Conservation (phyloP, 352 stramenopile genomes). For the Pythium aphanidermatum region DNA sequence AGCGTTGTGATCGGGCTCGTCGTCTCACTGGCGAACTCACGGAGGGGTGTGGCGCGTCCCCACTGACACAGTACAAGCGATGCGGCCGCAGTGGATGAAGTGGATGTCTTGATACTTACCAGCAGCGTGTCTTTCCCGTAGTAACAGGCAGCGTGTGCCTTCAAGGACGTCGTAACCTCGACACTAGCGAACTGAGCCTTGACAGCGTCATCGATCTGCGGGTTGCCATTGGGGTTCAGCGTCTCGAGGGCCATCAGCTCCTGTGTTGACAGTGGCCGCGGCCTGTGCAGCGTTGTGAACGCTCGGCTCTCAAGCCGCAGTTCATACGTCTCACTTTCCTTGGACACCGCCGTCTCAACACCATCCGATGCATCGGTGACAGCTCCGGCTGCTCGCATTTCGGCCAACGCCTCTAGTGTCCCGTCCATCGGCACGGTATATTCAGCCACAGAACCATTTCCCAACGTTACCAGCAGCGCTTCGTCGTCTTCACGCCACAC, state of each 20-base stretch:
- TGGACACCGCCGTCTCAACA: background rate
- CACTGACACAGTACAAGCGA: slow-evolving; percentile 32
- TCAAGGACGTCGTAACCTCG: slow-evolving; percentile 19
- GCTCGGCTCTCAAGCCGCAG: slow-evolving; percentile 34
- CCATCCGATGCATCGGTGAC: background rate
- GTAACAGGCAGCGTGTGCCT: slow-evolving; percentile 41
- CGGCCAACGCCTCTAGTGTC: slow-evolving; percentile 17
- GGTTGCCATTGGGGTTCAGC: slow-evolving; percentile 33
- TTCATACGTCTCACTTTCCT: slow-evolving; percentile 47
- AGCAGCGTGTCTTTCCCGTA: slow-evolving; percentile 31
- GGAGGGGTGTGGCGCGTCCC: slow-evolving; percentile 21
- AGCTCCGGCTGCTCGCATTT: slow-evolving; percentile 5
- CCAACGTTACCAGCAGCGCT: slow-evolving; percentile 62
- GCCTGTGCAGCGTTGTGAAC: slow-evolving; percentile 38
- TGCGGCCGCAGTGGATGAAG: slow-evolving; percentile 18
- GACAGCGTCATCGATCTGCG: slow-evolving; percentile 40
- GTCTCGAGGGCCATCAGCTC: slow-evolving; percentile 42
- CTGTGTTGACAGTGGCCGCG: slow-evolving; percentile 36
- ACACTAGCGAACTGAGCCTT: slow-evolving; percentile 38
- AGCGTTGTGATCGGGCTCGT: slow-evolving; percentile 31
- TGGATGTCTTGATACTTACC: slow-evolving; percentile 31
- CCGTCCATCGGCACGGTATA: slow-evolving; percentile 44
- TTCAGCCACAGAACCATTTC: slow-evolving; percentile 50
- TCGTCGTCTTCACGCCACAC: slow-evolving; percentile 65
- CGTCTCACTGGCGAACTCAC: slow-evolving; percentile 39